These are phyloP conservation scores for Raphanus raphanistrum DNA, from an alignment of 345 rosid genomes.

Conservation along the genomic window DNA sequence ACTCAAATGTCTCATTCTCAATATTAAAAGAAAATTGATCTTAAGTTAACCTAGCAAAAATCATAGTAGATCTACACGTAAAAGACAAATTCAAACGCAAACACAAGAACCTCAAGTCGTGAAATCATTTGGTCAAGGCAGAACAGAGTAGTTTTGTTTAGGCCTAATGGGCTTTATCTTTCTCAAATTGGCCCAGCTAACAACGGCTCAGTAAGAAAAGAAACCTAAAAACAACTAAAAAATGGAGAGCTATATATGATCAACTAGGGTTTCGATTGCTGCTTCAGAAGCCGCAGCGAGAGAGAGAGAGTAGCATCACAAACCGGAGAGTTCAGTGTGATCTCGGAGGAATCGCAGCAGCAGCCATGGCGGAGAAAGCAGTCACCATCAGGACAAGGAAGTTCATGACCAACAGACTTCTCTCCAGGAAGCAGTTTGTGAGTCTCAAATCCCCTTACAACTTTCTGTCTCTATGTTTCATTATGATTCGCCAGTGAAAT, in stretches of 20 bases:
- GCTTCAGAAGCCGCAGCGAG: background rate
- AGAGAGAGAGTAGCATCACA: background rate
- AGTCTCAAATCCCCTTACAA: constrained; percentile 25
- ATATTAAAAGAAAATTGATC: too few relatives aligned
- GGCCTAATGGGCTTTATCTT: background rate
- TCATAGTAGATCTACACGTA: too few relatives aligned
- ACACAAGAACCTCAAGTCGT: too few relatives aligned
- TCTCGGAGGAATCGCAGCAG: background rate
- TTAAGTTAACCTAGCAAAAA: too few relatives aligned
- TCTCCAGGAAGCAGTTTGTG: constrained; percentile 94
- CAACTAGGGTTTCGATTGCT: background rate
- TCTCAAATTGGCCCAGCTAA: background rate
- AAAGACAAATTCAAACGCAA: too few relatives aligned
- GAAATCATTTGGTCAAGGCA: too few relatives aligned
- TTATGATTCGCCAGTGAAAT: background rate
- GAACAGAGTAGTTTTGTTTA: background rate
- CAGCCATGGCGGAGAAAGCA: constrained; percentile 83
- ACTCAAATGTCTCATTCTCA: too few relatives aligned
- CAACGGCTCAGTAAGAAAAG: background rate
- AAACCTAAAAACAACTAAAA: background rate
- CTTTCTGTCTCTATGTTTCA: background rate
- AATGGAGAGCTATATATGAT: background rate
- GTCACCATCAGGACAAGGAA: constrained; percentile 84
- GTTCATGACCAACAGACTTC: constrained; percentile 98
- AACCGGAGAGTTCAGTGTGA: background rate